phyloP scores from a whole-genome alignment of 2,329 filamentous ascomycete species.

The Aureobasidium sp. region DNA sequence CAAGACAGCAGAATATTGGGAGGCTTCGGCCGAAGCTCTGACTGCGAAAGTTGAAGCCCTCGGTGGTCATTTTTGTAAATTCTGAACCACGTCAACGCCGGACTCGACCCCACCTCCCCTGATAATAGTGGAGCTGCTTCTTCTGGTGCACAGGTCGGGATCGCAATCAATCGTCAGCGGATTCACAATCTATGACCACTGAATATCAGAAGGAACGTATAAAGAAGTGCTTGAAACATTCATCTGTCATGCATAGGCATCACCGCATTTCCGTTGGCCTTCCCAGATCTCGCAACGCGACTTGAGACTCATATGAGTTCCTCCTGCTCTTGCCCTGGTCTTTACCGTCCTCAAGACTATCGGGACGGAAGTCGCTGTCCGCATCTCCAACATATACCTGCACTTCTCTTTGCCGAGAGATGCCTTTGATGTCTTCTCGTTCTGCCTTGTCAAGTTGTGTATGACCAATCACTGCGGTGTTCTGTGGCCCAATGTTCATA shows the following conservation, averaged over 20 bases:
- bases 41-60: background rate
- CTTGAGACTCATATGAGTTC: background rate
- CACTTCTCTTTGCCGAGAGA: conserved; percentile 1
- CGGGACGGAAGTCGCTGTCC: background rate
- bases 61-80: background rate
- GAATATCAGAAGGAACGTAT: background rate
- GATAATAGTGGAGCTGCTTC: background rate
- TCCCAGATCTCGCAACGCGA: background rate
- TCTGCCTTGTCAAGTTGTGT: background rate
- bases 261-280: background rate
- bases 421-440: conserved; percentile 7
- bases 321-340: background rate
- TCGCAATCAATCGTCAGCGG: background rate
- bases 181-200: background rate
- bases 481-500: background rate
- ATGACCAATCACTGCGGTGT: background rate
- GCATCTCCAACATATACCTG: conserved; percentile 6
- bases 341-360: background rate
- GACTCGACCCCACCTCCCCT: background rate
- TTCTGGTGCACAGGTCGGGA: background rate
- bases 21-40: background rate
- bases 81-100: background rate
- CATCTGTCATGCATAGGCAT: background rate
- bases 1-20: too few species aligned
- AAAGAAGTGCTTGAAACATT: background rate